Base-by-base conservation (phyloP, 768 basidiomycete genomes). In the Megacollybia marginata region DNA sequence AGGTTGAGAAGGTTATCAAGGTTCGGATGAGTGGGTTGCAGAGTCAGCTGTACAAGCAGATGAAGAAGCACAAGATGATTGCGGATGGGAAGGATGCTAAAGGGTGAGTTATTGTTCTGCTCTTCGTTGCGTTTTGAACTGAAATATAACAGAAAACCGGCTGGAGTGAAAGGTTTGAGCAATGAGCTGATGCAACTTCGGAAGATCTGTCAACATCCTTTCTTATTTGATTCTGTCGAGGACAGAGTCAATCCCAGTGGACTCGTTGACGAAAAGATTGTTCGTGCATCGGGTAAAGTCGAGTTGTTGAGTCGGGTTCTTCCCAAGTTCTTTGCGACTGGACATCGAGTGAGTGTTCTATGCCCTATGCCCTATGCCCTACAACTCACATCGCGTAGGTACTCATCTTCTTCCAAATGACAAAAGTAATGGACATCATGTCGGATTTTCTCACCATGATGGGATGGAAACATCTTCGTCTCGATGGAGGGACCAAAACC, bases 401-500 rank as follows among this genome's bases (percentile, higher is more conserved):
- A 43, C 82, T 99, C 50, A 97, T 99, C 58, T 98, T 99, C 82
- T 98, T 98, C 84, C 96, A 99, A 69, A 97, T 98, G 96, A 97
- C 94, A 13, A 90, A 92, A 61, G 92, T 97, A 58, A 96, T 98
- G 94, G 91, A 95, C 54, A 93, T 96, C 63, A 92, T 95, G 82
- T 91, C 92, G 59, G 94, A 97, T 59, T 97, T 93, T 60, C 68
- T 96, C 60, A 89, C 87, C 63, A 84, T 85, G 76, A 82, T 84
- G 79, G 78, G 79, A 4, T 91, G 80, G 79, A 85, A 88, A 57
- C 85, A 89, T 64, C 82, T 95, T 47, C 88, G 94, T 57, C 74
- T 97, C n/a, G 93, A 97, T 65, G 93, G 93, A 74, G 85, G 89
- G 11, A 97, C 93, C 18, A 95, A 95, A 69, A 92, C 93, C 5